Conservation (phyloP, 2,329 filamentous ascomycete species). For the Ophiostoma ips region DNA sequence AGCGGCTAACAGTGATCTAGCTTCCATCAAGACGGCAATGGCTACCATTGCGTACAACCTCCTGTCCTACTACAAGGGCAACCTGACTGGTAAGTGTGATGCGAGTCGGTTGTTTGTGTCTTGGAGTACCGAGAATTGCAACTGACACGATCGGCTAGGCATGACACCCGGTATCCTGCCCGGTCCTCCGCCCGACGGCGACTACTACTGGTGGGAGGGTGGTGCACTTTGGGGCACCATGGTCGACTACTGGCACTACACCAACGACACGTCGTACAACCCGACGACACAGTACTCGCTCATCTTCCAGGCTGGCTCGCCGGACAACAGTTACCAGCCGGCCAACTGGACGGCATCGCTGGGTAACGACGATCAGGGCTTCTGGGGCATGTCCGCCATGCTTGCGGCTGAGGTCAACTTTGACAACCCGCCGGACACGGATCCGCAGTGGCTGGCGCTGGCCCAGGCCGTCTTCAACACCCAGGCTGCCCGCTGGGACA, state of each 20-base stretch:
- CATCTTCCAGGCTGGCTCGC: slow-evolving; percentile 29
- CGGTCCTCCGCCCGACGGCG: slow-evolving; percentile 19
- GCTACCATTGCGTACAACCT: slow-evolving; percentile 34
- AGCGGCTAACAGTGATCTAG: slow-evolving; percentile 18
- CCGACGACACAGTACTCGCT: slow-evolving; percentile 30
- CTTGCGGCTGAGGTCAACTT: slow-evolving; percentile 41
- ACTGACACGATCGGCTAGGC: neutral
- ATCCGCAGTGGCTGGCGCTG: slow-evolving; percentile 37
- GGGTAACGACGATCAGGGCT: slow-evolving; percentile 47
- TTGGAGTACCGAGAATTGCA: neutral
- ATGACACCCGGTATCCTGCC: slow-evolving; percentile 19
- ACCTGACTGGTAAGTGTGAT: slow-evolving; percentile 19
- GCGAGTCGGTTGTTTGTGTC: too few species aligned
- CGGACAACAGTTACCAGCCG: slow-evolving; percentile 34
- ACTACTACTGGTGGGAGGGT: slow-evolving; percentile 25
- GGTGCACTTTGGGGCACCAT: slow-evolving; percentile 21
- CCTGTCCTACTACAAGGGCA: slow-evolving; percentile 37
- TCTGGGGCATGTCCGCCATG: slow-evolving; percentile 45
- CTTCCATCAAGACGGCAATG: slow-evolving; percentile 32
- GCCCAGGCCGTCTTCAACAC: slow-evolving; percentile 45
- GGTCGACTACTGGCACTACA: slow-evolving; percentile 28
- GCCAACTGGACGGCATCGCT: slow-evolving; percentile 27
- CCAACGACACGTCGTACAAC: slow-evolving; percentile 35
- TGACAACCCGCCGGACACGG: slow-evolving; percentile 26
- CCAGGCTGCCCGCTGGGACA: slow-evolving; percentile 45